A percentile compares a stretch with the other conserved stretches of the same genome.
phyloP scores from a whole-genome alignment of 495 filamentous ascomycete genomes.

The Penicillium antarcticum region DNA sequence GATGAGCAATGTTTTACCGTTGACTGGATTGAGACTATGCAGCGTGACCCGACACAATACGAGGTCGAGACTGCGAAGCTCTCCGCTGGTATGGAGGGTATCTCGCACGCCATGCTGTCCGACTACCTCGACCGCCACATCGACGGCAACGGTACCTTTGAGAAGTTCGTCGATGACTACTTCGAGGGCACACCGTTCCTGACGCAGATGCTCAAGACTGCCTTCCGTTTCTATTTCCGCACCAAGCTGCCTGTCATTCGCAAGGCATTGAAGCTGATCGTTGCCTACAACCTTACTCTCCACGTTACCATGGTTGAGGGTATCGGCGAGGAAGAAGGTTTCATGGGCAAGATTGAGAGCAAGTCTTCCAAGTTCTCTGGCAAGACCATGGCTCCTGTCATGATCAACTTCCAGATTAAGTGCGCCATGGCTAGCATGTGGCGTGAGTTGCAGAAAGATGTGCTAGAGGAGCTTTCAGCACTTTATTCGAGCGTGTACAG shows the following conservation, averaged over 20 bases:
- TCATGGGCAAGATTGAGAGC: constrained; percentile 77
- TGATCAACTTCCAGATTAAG: constrained; percentile 99
- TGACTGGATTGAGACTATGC: constrained; percentile 81
- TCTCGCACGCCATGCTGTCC: constrained; percentile 69
- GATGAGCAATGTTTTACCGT: constrained; percentile 90
- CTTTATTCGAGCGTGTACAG: constrained; percentile 93
- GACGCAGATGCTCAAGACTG: constrained; percentile 90
- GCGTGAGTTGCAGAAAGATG: constrained; percentile 91
- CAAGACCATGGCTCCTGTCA: constrained; percentile 86
- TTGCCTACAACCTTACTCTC: constrained; percentile 88
- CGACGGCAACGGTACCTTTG: constrained; percentile 71
- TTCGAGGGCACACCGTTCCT: constrained; percentile 92
- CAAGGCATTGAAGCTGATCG: constrained; percentile 85
- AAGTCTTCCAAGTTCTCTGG: constrained; percentile 75
- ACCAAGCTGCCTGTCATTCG: constrained; percentile 80
- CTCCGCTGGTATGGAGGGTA: constrained; percentile 78
- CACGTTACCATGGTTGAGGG: constrained; percentile 92
- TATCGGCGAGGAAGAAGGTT: constrained; percentile 70
- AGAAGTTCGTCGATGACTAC: constrained; percentile 88
- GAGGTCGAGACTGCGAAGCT: constrained; percentile 81
- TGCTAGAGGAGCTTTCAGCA: constrained; percentile 83
- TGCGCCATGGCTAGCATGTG: constrained; percentile 92
- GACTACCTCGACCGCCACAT: constrained; percentile 93
- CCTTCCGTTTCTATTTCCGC: constrained; percentile 81
- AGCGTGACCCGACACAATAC: constrained; percentile 70